These are phyloP conservation scores for Phyllosticta citribraziliensis DNA, from an alignment of 2,329 filamentous ascomycete species.

Conservation along the genomic window DNA sequence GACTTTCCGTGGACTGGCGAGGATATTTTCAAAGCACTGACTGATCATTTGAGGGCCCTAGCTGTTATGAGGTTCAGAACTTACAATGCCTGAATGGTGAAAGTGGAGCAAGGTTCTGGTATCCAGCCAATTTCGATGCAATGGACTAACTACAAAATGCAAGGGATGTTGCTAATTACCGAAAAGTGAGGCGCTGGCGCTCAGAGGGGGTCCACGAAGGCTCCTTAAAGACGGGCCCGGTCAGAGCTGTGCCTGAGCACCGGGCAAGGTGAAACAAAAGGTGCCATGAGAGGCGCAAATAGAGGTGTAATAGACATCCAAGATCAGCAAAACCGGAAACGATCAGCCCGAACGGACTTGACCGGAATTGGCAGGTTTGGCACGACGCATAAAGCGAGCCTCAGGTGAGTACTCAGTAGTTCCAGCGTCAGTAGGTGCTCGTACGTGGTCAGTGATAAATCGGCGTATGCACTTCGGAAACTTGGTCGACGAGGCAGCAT, in stretches of 20 bases:
- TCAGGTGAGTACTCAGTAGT: too few species aligned
- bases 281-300: background rate
- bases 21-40: too few species aligned
- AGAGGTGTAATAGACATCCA: background rate
- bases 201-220: background rate
- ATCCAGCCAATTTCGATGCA: background rate
- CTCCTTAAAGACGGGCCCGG: background rate
- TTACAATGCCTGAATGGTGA: too few species aligned
- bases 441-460: background rate
- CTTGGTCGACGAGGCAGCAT: background rate
- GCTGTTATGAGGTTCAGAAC: too few species aligned
- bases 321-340: background rate
- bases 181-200: background rate
- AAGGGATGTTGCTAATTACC: background rate
- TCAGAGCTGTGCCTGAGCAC: background rate
- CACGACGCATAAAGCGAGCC: background rate
- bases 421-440: too few species aligned
- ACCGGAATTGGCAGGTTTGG: background rate
- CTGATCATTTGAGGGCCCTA: too few species aligned
- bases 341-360: background rate
- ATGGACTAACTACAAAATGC: background rate
- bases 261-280: background rate
- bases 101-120: background rate
- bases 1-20: background rate
- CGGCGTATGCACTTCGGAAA: constrained; percentile 4